These are phyloP conservation scores for Pyrenochaeta sp. DNA, from an alignment of 2,329 filamentous ascomycete species.

Conservation along the genomic window DNA sequence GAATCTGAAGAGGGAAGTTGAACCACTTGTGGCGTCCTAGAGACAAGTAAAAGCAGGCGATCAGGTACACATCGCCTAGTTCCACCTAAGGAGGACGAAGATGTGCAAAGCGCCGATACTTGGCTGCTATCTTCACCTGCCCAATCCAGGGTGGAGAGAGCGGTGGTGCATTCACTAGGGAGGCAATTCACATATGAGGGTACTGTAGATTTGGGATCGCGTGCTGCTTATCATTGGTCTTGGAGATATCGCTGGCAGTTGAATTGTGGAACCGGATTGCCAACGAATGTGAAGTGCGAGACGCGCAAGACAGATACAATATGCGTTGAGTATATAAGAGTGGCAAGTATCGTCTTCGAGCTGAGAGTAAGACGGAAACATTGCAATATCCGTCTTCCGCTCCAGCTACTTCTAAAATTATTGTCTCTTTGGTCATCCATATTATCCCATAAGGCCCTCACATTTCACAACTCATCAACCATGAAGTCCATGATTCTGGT, in stretches of 20 bases:
- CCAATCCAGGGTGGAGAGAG: slow-evolving; percentile 29
- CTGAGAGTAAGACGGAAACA: slow-evolving; percentile 3
- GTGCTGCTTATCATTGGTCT: slow-evolving; percentile 43
- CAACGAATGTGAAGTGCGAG: not conserved
- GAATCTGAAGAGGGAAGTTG: slow-evolving; percentile 36
- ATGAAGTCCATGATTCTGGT: slow-evolving; percentile 44
- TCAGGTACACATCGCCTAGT: slow-evolving; percentile 30
- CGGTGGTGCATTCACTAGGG: slow-evolving; percentile 21
- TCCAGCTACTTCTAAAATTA: not conserved
- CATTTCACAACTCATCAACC: not conserved
- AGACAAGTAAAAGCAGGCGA: slow-evolving; percentile 15
- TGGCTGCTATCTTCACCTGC: slow-evolving; percentile 36
- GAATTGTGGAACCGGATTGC: not conserved
- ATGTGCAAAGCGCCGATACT: slow-evolving; percentile 24
- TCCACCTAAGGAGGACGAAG: slow-evolving; percentile 18
- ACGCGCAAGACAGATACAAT: slow-evolving; percentile 1
- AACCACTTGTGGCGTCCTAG: slow-evolving; percentile 14
- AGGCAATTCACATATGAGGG: slow-evolving; percentile 18
- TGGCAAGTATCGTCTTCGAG: slow-evolving; percentile 12
- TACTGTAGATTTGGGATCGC: slow-evolving; percentile 14
- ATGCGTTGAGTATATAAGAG: slow-evolving; percentile 24
- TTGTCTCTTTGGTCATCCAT: not conserved
- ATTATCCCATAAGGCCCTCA: not conserved
- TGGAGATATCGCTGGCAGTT: slow-evolving; percentile 10
- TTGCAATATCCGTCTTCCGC: slow-evolving; percentile 3